Evolutionary conservation across 371 early-diverging fungal species (phyloP).

Genomic region (Apophysomyces sp.): DNA sequence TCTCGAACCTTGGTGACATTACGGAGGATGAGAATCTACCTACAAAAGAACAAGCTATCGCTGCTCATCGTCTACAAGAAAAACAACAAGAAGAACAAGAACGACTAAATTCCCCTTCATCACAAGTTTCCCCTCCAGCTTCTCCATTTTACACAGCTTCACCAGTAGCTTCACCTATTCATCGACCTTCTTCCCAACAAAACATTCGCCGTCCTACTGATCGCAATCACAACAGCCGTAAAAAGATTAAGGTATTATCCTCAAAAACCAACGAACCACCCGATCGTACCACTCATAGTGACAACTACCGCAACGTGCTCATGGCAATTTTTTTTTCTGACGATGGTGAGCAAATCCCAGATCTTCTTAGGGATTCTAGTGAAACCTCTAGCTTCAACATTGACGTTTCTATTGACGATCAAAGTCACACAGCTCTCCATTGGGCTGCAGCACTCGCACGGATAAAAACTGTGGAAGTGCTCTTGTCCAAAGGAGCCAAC

Average conservation of each 20-base stretch:
- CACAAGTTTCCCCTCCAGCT: background rate
- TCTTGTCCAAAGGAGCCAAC: conserved; percentile 80
- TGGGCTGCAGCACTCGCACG: conserved; percentile 95
- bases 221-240: background rate
- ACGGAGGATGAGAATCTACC: conserved; percentile 14
- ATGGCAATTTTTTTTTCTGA: conserved; percentile 77
- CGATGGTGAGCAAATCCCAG: conserved; percentile 56
- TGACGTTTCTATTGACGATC: conserved; percentile 86
- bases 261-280: background rate
- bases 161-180: background rate
- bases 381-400: conserved; percentile 12
- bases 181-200: background rate
- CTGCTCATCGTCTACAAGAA: background rate
- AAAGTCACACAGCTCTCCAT: conserved; percentile 92
- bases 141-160: background rate
- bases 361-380: conserved; percentile 47
- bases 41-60: conserved; percentile 28
- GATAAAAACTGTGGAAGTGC: conserved; percentile 68
- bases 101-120: background rate
- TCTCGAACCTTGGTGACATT: conserved; percentile 23
- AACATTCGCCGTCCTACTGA: background rate
- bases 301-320: conserved; percentile 61
- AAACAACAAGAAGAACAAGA: conserved; percentile 4
- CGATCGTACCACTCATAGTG: conserved; percentile 19
- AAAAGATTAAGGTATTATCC: background rate